Evolutionary conservation across 108 stramenopile species (phyloP).

Genomic region (Cyclotella choctawhatcheeana): DNA sequence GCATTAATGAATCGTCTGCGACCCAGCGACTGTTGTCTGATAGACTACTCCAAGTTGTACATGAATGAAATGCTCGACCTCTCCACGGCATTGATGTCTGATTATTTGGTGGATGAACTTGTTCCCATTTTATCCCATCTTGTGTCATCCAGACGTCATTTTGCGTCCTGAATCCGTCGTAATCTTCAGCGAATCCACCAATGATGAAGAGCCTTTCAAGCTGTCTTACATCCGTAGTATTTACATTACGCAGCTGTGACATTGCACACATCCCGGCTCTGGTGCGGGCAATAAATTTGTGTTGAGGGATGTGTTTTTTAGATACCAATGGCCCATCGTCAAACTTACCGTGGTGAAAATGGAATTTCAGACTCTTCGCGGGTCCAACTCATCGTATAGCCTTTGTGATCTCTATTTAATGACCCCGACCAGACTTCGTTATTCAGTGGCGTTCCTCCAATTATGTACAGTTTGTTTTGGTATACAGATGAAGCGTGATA

Average conservation of each 20-base stretch:
- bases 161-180: slow-evolving; percentile 55
- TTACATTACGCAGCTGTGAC: slow-evolving; percentile 18
- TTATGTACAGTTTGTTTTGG: slow-evolving; percentile 52
- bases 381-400: slow-evolving; percentile 46
- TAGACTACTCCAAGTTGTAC: slow-evolving; percentile 41
- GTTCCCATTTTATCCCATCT: slow-evolving; percentile 62
- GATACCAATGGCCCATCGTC: not conserved
- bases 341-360: slow-evolving; percentile 37
- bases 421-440: slow-evolving; percentile 76
- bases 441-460: slow-evolving; percentile 78
- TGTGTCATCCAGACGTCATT: slow-evolving; percentile 67
- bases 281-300: not conserved
- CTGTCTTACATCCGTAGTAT: not conserved
- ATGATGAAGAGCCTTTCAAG: slow-evolving; percentile 42
- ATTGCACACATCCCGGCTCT: slow-evolving; percentile 46
- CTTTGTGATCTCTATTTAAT: slow-evolving; percentile 33
- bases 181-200: slow-evolving; percentile 63
- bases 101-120: slow-evolving; percentile 34
- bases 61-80: slow-evolving; percentile 61
- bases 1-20: slow-evolving; percentile 18
- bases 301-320: not conserved
- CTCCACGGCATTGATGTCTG: slow-evolving; percentile 49
- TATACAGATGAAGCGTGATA: slow-evolving; percentile 67
- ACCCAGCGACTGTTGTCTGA: slow-evolving; percentile 17
- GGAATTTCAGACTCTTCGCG: slow-evolving; percentile 33